Evolutionary conservation across 495 filamentous ascomycete species (phyloP).

Genomic region (Zalerion maritima): DNA sequence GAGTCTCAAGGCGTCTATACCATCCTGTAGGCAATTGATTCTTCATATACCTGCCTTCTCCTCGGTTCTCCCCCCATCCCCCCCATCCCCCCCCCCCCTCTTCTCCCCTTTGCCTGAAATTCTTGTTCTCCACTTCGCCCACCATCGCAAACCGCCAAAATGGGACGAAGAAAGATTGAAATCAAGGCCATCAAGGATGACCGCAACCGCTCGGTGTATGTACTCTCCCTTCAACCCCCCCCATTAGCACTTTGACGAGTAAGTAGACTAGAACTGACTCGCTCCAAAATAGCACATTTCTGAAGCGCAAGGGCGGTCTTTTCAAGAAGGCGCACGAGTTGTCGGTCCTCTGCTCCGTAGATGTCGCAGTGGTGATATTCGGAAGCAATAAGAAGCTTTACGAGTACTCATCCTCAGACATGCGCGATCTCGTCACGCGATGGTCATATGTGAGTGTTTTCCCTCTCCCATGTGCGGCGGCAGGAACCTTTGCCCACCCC

Average conservation of each 20-base stretch:
- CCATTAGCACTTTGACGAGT: too few relatives aligned
- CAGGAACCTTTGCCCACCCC: conserved; percentile 6
- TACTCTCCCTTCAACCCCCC: too few relatives aligned
- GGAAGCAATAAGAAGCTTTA: conserved; percentile 97
- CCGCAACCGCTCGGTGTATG: conserved; percentile 96
- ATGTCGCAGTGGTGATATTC: conserved; percentile 97
- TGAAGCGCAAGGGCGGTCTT: conserved; percentile 94
- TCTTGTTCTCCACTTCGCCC: too few relatives aligned
- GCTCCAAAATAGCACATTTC: conserved; percentile 75
- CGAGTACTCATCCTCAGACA: conserved; percentile 89
- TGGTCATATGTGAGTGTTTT: conserved; percentile 69
- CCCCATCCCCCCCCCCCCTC: too few relatives aligned
- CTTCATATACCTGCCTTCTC: too few relatives aligned
- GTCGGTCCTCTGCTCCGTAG: conserved; percentile 92
- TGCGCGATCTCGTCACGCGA: conserved; percentile 71
- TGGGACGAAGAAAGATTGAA: conserved; percentile 75
- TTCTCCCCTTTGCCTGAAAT: too few relatives aligned
- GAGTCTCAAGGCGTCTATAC: too few relatives aligned
- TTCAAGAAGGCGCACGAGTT: conserved; percentile 99
- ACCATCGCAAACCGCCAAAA: conserved; percentile 25
- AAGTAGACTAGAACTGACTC: too few relatives aligned
- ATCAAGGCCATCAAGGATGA: conserved; percentile 99
- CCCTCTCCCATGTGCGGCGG: conserved; percentile 5
- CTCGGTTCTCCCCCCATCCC: too few relatives aligned
- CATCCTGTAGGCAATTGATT: too few relatives aligned